Evolutionary conservation across 305 asterid species (phyloP).

Genomic region (Solanum aculeatissimum): DNA sequence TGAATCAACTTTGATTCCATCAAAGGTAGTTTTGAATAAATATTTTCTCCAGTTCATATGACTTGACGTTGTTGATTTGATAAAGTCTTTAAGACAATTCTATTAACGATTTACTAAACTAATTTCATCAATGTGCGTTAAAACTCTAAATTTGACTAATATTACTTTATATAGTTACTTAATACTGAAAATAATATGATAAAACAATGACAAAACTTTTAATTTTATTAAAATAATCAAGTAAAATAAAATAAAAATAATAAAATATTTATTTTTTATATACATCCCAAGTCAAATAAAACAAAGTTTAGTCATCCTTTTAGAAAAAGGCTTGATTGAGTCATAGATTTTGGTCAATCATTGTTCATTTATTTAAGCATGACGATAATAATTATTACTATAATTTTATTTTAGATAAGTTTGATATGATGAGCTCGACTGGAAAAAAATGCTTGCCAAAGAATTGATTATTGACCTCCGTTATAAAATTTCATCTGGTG

Average conservation of each 20-base stretch:
- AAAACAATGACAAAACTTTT: too few species aligned
- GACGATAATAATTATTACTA: not conserved
- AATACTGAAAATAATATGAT: not conserved
- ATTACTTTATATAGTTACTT: too few species aligned
- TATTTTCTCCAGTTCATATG: not conserved
- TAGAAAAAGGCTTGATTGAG: not conserved
- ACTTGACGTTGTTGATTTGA: not conserved
- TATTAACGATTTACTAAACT: not conserved
- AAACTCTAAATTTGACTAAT: not conserved
- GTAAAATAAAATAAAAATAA: too few species aligned
- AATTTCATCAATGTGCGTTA: not conserved
- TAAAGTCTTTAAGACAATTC: not conserved
- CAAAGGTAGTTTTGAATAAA: not conserved
- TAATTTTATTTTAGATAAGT: not conserved
- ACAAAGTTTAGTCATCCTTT: not conserved
- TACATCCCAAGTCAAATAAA: not conserved
- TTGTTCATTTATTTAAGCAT: not conserved
- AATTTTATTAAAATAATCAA: too few species aligned
- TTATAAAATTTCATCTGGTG: accelerated
- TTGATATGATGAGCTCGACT: not conserved
- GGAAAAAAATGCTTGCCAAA: not conserved
- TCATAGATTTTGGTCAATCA: not conserved
- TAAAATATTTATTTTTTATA: too few species aligned
- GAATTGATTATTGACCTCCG: not conserved
- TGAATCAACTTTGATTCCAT: not conserved